Evolutionary conservation across 345 rosid species (phyloP), one percentile per base, ranked within the genome.

Genomic region (Rhodomyrtus tomentosa): DNA sequence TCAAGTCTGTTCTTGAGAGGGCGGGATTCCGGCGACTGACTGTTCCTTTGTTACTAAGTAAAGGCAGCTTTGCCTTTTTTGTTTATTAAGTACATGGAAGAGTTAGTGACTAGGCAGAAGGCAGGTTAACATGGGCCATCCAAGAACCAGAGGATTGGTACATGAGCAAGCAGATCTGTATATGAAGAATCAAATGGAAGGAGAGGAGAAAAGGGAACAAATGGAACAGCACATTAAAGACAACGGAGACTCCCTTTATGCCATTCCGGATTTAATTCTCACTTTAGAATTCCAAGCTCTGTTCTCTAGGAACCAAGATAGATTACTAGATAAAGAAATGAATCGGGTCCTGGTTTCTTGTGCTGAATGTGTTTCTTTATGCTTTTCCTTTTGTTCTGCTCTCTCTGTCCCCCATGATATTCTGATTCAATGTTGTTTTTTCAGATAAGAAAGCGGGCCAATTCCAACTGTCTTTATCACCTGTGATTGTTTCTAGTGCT

Each of bases 221-320:
- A 86, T 81, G 82, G 55, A 89, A 86, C 82, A 68, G 76, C 76
- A 8, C 76, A 32, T 36, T 68, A 89, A 90, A 87, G 86, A 88
- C 88, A 86, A 50, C 50, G 15, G 79, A 86, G 68, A 32, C 86
- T 84, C 56, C 89, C 91, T 89, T 89, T 89, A 87, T 83, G 81
- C 84, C 81, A 82, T 82, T 81, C 86, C 68, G 84, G 89, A 85
- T 91, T 86, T 91, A 83, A 83, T 80, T 82, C 84, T 74, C 88
- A 74, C 91, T 88, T 89, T 91, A 89, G 92, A 86, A 89, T 88
- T 91, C 93, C 89, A 90, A 89, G 91, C 92, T 90, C 93, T 85
- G 50, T 87, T 88, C 90, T 85, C 93, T 82, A 90, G 87, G 89
- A 84, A 88, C 73, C 86, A 82, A 87, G 86, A 89, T 68, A 68